Base-by-base conservation (phyloP, 257 asterid genomes). In the Scutellaria barbata region DNA sequence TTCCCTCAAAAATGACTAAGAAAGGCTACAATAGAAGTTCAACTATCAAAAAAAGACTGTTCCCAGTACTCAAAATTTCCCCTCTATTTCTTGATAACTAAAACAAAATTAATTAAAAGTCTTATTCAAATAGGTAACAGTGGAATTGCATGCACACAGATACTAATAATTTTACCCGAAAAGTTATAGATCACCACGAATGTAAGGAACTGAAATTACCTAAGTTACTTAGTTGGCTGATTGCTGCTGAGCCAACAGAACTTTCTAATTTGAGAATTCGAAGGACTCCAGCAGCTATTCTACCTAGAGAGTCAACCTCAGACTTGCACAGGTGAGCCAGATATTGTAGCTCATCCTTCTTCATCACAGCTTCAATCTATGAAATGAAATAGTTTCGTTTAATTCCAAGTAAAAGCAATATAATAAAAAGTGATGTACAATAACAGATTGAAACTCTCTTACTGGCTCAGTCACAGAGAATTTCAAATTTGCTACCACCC, bases 391-490 rank as follows among this genome's bases (percentile, higher is more conserved):
- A 66, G 74, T 40, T 71, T 70, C 20, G 40, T 72, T 45, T 51
- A 9, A 52, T 51, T 43, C 68, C 7, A 72, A 75, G 55, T 30
- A 41, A 62, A 62, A 54, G 65, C 53, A 75, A 66, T 72, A 16
- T 17, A 37, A 65, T 13, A 30, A 55, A 18, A 63, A 74, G 16
- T 47, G 41, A 33, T 47, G 35, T 43, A 53, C 30, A 11, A 63
- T 10, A n/a, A 56, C 17, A 54, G 14, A 63, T 20, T 13, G 70
- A 14, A 70, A 62, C 59, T 58, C 41, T 66, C 56, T 74, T 90
- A 95, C 99, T 87, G 98, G 98, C 74, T 92, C 89, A 43, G 88
- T 81, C 62, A 95, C 90, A 2, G 98, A 92, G 86, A 95, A 88
- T 72, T 85, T 92, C 76, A 95, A 56, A 71, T 86, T 88, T 75